Percentiles rank a stretch among this genome's conserved stretches.
Conservation (phyloP, 176 grass and related monocot genomes). For the Oryza meyeriana region DNA sequence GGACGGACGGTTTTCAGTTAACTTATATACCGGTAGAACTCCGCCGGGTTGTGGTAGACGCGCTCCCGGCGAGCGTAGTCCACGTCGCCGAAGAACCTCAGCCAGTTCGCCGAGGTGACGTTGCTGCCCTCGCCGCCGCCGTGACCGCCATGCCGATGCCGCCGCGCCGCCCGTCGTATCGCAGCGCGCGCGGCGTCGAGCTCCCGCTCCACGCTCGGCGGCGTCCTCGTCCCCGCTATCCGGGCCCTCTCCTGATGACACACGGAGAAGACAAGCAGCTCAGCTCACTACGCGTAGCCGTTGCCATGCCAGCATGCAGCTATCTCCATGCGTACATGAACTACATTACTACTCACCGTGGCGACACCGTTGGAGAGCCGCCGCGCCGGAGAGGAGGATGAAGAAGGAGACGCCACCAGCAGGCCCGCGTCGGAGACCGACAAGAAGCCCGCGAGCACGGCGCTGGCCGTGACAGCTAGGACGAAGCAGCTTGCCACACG, state of each 20-base stretch:
- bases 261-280: no score
- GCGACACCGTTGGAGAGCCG: background rate
- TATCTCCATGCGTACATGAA: no score
- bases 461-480: background rate
- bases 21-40: conserved; percentile 43
- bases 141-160: background rate
- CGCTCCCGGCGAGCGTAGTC: conserved; percentile 10
- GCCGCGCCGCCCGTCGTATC: conserved; percentile 29
- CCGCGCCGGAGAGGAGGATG: background rate
- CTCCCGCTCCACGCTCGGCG: conserved; percentile 29
- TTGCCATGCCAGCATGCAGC: no score
- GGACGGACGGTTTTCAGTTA: no score
- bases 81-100: background rate
- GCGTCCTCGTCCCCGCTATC: background rate
- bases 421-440: background rate
- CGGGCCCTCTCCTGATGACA: background rate
- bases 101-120: background rate
- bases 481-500: background rate
- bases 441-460: background rate
- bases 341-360: background rate
- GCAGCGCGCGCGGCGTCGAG: conserved; percentile 26
- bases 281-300: no score
- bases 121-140: background rate
- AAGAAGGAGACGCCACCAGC: background rate
- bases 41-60: conserved; percentile 50